Conservation (phyloP, 2,329 filamentous ascomycete species). For the Acephala macrosclerotiorum region DNA sequence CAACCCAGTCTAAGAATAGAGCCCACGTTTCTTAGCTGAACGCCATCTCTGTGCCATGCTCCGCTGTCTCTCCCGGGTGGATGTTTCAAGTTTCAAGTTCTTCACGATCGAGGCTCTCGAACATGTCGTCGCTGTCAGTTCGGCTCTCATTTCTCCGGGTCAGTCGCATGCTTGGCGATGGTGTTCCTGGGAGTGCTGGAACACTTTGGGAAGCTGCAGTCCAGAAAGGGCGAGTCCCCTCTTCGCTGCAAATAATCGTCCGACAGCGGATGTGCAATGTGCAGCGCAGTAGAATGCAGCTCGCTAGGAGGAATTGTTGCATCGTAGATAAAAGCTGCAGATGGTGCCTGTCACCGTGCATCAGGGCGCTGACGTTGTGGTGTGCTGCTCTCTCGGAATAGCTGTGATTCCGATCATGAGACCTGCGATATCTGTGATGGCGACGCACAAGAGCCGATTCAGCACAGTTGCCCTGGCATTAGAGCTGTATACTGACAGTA, state of each 20-base stretch:
- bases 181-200: neutral
- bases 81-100: constrained; percentile 22
- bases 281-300: constrained; percentile 20
- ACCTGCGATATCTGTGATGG: constrained; percentile 18
- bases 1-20: constrained; percentile 25
- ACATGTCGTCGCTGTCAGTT: neutral
- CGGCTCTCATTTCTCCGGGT: neutral
- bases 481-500: no score
- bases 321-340: constrained; percentile 31
- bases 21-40: constrained; percentile 28
- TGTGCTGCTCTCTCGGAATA: constrained; percentile 14
- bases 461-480: constrained; percentile 2
- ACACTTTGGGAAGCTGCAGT: no score
- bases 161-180: neutral
- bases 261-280: constrained; percentile 15
- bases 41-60: constrained; percentile 11
- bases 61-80: neutral
- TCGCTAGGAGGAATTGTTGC: constrained; percentile 33
- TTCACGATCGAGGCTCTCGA: neutral
- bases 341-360: constrained; percentile 31
- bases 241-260: constrained; percentile 19
- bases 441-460: constrained; percentile 11
- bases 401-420: constrained; percentile 20
- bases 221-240: neutral
- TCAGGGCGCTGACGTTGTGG: constrained; percentile 15